Evolutionary conservation across 2,329 filamentous ascomycete species (phyloP).

Genomic region (Cytospora schulzeri): DNA sequence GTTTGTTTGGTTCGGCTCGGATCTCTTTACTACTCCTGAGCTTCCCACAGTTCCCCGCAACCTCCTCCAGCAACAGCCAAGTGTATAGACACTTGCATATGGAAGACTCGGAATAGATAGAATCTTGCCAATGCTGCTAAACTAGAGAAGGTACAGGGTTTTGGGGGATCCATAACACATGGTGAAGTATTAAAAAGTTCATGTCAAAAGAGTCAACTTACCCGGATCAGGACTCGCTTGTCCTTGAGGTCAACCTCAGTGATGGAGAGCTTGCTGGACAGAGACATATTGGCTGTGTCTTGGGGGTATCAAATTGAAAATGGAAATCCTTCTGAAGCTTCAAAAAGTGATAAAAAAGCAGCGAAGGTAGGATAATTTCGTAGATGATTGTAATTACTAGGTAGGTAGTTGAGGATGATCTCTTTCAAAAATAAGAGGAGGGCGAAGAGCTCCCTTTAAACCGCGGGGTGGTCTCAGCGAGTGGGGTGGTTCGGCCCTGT

Average conservation of each 20-base stretch:
- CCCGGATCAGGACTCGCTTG: conserved; percentile 97
- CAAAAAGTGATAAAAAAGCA: conserved; percentile 28
- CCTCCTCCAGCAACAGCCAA: neutral
- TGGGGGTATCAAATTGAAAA: conserved; percentile 29
- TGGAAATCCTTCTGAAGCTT: conserved; percentile 18
- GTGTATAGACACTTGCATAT: neutral
- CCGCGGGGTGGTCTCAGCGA: conserved; percentile 6
- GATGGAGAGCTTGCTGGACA: conserved; percentile 97
- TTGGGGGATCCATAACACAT: neutral
- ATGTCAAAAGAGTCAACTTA: conserved; percentile 53
- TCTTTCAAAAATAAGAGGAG: conserved; percentile 30
- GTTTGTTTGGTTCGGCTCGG: neutral
- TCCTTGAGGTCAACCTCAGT: conserved; percentile 94
- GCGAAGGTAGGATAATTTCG: conserved; percentile 3
- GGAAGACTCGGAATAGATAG: neutral
- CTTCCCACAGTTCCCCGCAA: neutral
- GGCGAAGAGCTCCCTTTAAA: conserved; percentile 11
- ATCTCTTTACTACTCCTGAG: neutral
- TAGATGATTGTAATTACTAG: conserved; percentile 15
- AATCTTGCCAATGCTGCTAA: neutral
- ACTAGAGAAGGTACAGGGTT: neutral
- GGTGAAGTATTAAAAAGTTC: neutral
- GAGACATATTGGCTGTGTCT: conserved; percentile 72
- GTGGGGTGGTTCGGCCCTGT: conserved; percentile 22
- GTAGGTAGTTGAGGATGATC: neutral